Base-by-base conservation (phyloP, 2,329 filamentous ascomycete species). In the Fusarium sp. region DNA sequence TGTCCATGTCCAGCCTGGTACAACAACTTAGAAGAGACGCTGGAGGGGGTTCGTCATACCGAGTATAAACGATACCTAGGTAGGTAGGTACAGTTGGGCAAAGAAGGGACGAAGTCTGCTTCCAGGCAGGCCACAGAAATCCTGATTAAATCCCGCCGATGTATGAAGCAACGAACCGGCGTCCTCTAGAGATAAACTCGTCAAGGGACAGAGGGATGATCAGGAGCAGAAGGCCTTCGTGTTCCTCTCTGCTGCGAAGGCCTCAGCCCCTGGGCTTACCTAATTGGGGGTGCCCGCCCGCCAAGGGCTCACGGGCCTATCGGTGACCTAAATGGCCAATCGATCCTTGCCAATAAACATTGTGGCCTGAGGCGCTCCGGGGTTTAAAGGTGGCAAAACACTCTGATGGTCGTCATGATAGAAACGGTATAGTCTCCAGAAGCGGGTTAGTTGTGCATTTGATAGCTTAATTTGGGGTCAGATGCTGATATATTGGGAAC, bases 41-140 rank as follows among this genome's bases (percentile, higher is more conserved):
- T 61, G 46, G 43, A 43, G 38, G 23, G 47, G 52, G 33, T 62
- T 49, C 38, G 43, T 68, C 71, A 63, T 76, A 78, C 75, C 67
- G 70, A 69, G 70, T 66, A 64, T 50, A 76, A 72, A 74, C 63
- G 71, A 69, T 70, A 73, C 47, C 41, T 29, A 37, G 20, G 46
- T 49, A 37, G 16, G 29, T 49, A 38, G 50, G n/a, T 26, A 53
- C 57, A 68, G 63, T 66, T 64, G 60, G 64, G 66, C 68, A 78
- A 77, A 59, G 71, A 79, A 77, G 72, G 69, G 68, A 76, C 61
- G 67, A 67, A 75, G 73, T 79, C 78, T 80, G 78, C 78, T 77
- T 79, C 78, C 77, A 79, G 78, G 78, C 78, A 80, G 77, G 75
- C 75, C 70, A 77, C 66, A 70, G 68, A 70, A 66, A 60, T 69